phyloP scores from a whole-genome alignment of 352 stramenopile genomes.

The Thraustochytrium striatum region DNA sequence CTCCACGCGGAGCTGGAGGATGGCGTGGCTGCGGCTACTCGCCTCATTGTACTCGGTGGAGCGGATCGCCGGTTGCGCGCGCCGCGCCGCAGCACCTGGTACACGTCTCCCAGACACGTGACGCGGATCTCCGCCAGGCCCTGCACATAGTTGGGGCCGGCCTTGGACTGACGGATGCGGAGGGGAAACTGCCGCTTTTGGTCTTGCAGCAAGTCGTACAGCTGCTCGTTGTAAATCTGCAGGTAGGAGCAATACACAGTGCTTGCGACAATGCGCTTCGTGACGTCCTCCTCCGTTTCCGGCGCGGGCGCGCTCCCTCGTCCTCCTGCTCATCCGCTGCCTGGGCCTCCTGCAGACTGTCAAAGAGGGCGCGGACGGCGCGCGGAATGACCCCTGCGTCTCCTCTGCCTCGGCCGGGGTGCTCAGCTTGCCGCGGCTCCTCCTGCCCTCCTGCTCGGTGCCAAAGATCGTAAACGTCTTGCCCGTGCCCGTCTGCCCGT shows the following conservation, averaged over 20 bases:
- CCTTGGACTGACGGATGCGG: constrained; percentile 61
- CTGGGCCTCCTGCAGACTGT: constrained; percentile 46
- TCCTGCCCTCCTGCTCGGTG: constrained; percentile 3
- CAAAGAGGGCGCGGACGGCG: constrained; percentile 73
- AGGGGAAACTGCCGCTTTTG: constrained; percentile 63
- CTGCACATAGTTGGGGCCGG: constrained; percentile 66
- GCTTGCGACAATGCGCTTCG: constrained; percentile 51
- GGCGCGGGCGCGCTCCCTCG: background rate
- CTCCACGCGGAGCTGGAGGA: constrained; percentile 78
- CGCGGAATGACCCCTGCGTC: constrained; percentile 73
- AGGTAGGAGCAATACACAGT: constrained; percentile 81
- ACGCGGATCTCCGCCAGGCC: constrained; percentile 83
- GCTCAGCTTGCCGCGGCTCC: constrained; percentile 51
- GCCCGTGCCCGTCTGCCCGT: constrained; percentile 78
- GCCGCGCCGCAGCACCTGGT: constrained; percentile 72
- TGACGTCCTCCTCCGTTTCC: background rate
- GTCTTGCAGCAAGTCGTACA: constrained; percentile 79
- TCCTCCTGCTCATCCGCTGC: background rate
- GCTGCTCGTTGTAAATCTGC: constrained; percentile 87
- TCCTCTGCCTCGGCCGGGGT: background rate
- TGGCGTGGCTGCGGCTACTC: constrained; percentile 77
- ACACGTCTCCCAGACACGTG: constrained; percentile 70
- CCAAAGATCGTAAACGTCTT: constrained; percentile 85
- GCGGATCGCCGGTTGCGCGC: constrained; percentile 78
- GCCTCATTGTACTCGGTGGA: constrained; percentile 84